Evolutionary conservation across 2,329 filamentous ascomycete species (phyloP).

Genomic region (Pseudocercospora cruenta): DNA sequence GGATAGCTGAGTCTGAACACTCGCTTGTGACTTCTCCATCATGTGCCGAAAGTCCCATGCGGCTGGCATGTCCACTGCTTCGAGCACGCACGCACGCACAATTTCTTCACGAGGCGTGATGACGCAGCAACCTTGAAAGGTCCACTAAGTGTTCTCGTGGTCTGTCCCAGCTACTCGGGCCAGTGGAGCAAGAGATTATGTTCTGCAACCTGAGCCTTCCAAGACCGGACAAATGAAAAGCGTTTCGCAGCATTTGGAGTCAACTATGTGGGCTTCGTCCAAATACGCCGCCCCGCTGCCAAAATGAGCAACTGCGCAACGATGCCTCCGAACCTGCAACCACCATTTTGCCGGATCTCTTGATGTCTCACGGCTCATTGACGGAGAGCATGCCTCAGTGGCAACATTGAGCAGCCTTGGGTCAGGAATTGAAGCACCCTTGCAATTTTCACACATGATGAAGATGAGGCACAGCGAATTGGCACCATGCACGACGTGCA

Average conservation of each 20-base stretch:
- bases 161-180: constrained; percentile 3
- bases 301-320: background rate
- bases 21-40: background rate
- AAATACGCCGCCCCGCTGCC: background rate
- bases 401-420: no score
- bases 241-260: background rate
- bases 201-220: background rate
- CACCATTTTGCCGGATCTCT: background rate
- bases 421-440: background rate
- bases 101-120: background rate
- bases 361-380: background rate
- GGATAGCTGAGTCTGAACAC: background rate
- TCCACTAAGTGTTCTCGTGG: constrained; percentile 9
- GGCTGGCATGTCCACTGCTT: background rate
- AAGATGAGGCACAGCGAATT: background rate
- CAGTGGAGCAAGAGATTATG: background rate
- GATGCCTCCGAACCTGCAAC: background rate
- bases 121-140: background rate
- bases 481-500: no score
- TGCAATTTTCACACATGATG: background rate
- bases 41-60: background rate
- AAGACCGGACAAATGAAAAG: background rate
- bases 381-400: background rate
- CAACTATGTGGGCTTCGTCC: background rate
- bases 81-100: background rate